A percentile compares a stretch with the other conserved stretches of the same genome.
These are phyloP conservation scores for Microbotryomycetes sp. DNA, from an alignment of 1,284 basidiomycete species.

Conservation along the genomic window DNA sequence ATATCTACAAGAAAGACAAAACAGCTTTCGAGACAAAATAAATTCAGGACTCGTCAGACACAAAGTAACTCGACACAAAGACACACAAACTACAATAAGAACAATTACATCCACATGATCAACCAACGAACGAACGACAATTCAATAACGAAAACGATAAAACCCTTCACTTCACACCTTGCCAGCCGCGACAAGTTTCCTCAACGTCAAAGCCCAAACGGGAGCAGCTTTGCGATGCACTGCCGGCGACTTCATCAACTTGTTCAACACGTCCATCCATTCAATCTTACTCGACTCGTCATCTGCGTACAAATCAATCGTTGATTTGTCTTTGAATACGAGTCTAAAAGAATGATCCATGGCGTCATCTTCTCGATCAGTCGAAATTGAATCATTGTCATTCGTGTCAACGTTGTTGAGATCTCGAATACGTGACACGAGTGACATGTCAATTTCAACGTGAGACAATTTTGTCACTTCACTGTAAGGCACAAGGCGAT, in stretches of 20 bases:
- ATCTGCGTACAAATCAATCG: conserved; percentile 87
- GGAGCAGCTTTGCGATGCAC: conserved; percentile 16
- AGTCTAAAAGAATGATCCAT: conserved; percentile 80
- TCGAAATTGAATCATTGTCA: conserved; percentile 3
- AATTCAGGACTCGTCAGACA: too few species aligned
- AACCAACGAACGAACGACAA: too few species aligned
- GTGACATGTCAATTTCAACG: conserved; percentile 82
- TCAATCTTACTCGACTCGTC: conserved; percentile 75
- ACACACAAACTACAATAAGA: too few species aligned
- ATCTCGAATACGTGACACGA: conserved; percentile 71
- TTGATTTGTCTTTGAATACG: conserved; percentile 68
- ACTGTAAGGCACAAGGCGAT: conserved; percentile 81
- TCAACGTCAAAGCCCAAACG: conserved; percentile 23
- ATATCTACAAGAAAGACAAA: too few species aligned
- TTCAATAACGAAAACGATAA: not conserved
- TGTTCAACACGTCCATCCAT: conserved; percentile 51
- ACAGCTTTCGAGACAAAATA: too few species aligned
- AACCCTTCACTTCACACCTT: not conserved
- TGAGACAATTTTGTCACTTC: conserved; percentile 88
- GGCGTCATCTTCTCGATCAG: conserved; percentile 30
- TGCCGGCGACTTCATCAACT: conserved; percentile 5
- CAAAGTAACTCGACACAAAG: too few species aligned
- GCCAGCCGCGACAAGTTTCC: not conserved
- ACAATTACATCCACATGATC: too few species aligned
- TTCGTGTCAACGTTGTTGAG: conserved; percentile 54